Base-by-base conservation (phyloP, 495 filamentous ascomycete genomes). In the Aspergillus funiculosus region DNA sequence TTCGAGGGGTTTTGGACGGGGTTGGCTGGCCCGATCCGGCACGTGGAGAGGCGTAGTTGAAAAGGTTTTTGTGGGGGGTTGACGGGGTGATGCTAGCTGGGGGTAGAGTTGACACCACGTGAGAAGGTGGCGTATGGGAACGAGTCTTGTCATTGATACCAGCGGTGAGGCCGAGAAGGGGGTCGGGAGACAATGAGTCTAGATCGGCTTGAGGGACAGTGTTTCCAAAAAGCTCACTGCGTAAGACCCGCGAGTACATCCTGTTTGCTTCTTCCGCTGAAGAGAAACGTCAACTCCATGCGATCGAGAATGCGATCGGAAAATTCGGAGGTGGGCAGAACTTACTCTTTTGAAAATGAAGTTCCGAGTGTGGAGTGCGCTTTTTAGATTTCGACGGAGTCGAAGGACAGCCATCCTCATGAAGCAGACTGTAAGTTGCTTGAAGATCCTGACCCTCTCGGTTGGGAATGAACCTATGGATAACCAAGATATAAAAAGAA, bases 391-490 rank as follows among this genome's bases (percentile, higher is more conserved):
- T 85, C 0, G 88, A 88, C 0, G 92, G 91, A 0, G 91, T 94
- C 8, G 92, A 83, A 11, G 91, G 90, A 26, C 91, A 95, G 10
- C 83, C 86, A 59, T 94, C 87, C 37, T 95, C 90, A 57, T 92
- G 86, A 15, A 96, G 73, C 43, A 98, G 73, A 60, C 79, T 91
- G 61, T 88, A 97, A 54, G 88, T 89, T 24, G 92, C 87, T 56
- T 89, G 85, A 17, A 96, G 69, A 61, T 98, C 94, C 60, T 94
- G 88, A 6, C 94, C 92, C 40, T 89, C 85, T 10, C 92, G 82
- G 58, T 92, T 89, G 22, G 94, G 94, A 51, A 98, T 97, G 58
- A 98, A 98, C 56, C 90, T 95, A 55, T n/a, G n/a, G n/a, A n/a
- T n/a, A n/a, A n/a, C n/a, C n/a, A n/a, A n/a, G n/a, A n/a, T n/a